A percentile compares a stretch with the other conserved stretches of the same genome.
Evolutionary conservation across 2,329 filamentous ascomycete species (phyloP).

Genomic region (Diaporthe helianthi): DNA sequence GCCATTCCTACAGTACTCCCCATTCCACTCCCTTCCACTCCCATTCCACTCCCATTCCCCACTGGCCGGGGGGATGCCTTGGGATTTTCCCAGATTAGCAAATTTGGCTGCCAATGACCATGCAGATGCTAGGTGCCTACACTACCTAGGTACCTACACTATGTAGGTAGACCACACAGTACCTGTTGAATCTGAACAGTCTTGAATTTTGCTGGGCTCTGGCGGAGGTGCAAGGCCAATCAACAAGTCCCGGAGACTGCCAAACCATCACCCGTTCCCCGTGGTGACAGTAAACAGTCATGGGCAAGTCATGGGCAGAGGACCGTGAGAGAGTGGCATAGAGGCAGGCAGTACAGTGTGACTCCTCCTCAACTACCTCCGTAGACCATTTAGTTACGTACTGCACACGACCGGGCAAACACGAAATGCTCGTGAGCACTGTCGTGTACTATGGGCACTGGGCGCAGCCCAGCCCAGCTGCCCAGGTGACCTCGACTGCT

Average conservation of each 20-base stretch:
- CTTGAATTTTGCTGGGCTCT: neutral
- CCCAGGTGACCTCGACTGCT: neutral
- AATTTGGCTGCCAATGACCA: no score
- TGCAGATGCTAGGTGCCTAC: no score
- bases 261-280: slow-evolving; percentile 6
- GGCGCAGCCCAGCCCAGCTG: neutral
- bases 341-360: neutral
- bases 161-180: no score
- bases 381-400: no score
- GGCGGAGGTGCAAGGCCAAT: neutral
- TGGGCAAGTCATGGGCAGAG: neutral
- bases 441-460: neutral
- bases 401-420: neutral
- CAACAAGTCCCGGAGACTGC: neutral
- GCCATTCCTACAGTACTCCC: slow-evolving; percentile 13
- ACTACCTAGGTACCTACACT: no score
- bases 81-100: slow-evolving; percentile 34
- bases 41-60: slow-evolving; percentile 9
- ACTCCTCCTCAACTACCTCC: neutral
- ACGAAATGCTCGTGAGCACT: neutral
- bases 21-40: slow-evolving; percentile 5
- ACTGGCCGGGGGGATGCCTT: slow-evolving; percentile 24
- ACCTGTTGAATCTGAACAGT: no score
- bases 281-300: neutral
- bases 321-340: neutral